Evolutionary conservation across 2,329 filamentous ascomycete genomes (phyloP), one percentile per base, ranked within the genome.

Genomic region (Diaporthe sp.): DNA sequence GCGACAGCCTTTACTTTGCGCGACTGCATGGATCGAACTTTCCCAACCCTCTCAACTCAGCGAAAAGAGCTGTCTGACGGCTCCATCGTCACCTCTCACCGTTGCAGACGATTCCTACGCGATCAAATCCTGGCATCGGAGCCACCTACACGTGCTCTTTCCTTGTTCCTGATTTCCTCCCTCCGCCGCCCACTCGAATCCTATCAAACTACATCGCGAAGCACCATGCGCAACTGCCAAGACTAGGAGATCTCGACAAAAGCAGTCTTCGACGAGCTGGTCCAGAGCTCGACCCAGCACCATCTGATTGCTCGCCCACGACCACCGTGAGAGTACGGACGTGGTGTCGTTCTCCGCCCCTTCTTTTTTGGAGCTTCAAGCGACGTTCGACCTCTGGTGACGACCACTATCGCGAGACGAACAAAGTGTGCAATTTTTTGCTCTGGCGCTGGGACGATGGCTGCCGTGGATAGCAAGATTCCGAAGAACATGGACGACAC

Each of bases 401-500:
- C 30, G 30, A 53, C 47, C 42, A 39, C 59, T 30, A 53, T n/a
- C 22, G 15, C 56, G 25, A 58, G 4, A 39, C 25, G 35, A 47
- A n/a, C n/a, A 22, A 61, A 30, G 37, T 39, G 25, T n/a, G 39
- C 17, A 51, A n/a, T 25, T 50, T 35, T 3, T 42, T 71, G 22
- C 56, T 44, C 65, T 37, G 17, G 22, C 25, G 22, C 63, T 39
- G 47, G 47, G 30, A 63, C 47, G 8, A 71, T 72, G 71, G 44
- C 55, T 37, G 25, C 78, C n/a, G 78, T 77, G 58, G 68, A 68
- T 44, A 35, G 39, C 27, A 50, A 42, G 19, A 59, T n/a, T 47
- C 35, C 50, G 69, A 75, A 68, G 50, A 79, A 75, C 73, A 77
- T 78, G 72, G 72, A 66, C 55, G 73, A 74, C 25, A 74, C 79